phyloP scores from a whole-genome alignment of 768 basidiomycete species.

The Tubosaeta sp. region DNA sequence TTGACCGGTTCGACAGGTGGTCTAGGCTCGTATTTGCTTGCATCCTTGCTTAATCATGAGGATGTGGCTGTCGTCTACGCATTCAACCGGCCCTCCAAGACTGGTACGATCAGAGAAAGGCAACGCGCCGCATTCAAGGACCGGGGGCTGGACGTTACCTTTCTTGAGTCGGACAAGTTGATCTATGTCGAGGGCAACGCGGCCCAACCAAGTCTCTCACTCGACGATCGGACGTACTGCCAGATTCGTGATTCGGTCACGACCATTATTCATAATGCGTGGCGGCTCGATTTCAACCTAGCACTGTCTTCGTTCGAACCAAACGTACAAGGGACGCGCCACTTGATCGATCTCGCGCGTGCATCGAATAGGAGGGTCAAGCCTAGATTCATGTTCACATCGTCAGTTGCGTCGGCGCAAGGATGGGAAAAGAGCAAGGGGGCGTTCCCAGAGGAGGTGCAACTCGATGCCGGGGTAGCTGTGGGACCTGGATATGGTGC shows the following conservation, averaged over 20 bases:
- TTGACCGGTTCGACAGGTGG: conserved; percentile 33
- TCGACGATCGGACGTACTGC: conserved; percentile 18
- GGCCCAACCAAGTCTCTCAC: conserved; percentile 16
- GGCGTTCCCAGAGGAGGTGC: conserved; percentile 35
- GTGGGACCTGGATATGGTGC: conserved; percentile 28
- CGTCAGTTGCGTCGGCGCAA: conserved; percentile 28
- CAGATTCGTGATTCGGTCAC: conserved; percentile 26
- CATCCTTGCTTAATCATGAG: conserved; percentile 30
- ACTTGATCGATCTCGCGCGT: conserved; percentile 22
- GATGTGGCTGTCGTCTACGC: conserved; percentile 29
- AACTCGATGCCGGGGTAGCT: conserved; percentile 24
- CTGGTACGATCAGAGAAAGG: conserved; percentile 10
- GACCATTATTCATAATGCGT: conserved; percentile 36
- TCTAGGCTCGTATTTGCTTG: conserved; percentile 35
- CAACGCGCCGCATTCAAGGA: conserved; percentile 22
- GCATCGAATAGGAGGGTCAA: conserved; percentile 16
- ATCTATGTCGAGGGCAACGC: conserved; percentile 29
- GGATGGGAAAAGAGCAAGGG: conserved; percentile 22
- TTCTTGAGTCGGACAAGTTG: conserved; percentile 25
- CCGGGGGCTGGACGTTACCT: conserved; percentile 22
- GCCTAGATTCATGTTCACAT: conserved; percentile 34
- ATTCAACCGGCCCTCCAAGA: conserved; percentile 24
- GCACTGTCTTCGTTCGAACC: conserved; percentile 45
- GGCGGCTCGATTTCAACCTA: conserved; percentile 28
- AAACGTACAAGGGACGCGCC: conserved; percentile 41